Evolutionary conservation across 306 rosid species (phyloP), one percentile per base, ranked within the genome.

Genomic region (Mimosa bimucronata): DNA sequence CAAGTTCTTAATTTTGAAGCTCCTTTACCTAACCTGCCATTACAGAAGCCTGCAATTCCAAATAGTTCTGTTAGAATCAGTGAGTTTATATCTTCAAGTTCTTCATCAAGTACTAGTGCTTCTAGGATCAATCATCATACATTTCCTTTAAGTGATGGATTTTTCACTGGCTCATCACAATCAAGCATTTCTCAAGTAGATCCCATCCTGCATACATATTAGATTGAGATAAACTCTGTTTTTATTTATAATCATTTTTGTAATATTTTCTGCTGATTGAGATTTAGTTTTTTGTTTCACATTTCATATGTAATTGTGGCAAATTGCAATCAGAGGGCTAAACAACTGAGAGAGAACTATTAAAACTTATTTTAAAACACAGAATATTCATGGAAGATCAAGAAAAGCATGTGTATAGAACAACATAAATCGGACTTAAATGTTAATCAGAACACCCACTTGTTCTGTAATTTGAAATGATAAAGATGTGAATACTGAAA

Each of bases 1-100:
- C 71, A 66, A 1, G 83, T 80, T 15, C 81, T 86, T 3, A 75
- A 80, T 29, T 80, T 72, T 78, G 85, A 82, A 34, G 82, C 82
- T 25, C 82, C 86, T n/a, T 42, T 82, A 40, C 82, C 86, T 1
- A 71, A 28, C 11, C 79, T 77, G 15, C 79, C 74, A 40, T 77
- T 71, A 11, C 26, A 31, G 4, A 31, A 65, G 75, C 75, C 82
- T 40, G 31, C 28, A 14, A 9, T 16, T 29, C 2, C 68, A 16
- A 13, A 29, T 16, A 8, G 6, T 62, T 14, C 68, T 29, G 4
- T 16, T 29, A 14, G 38, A 14, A 18, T 29, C 40, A 62, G 68
- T 29, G 40, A 31, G 1, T 7, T 62, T 29, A 28, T 10, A 29
- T 28, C 68, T 62, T 29, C 68, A 62, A 62, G 23, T 38, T 62